Base-by-base conservation (phyloP, 2,329 filamentous ascomycete species). In the Cladosporium sp. region DNA sequence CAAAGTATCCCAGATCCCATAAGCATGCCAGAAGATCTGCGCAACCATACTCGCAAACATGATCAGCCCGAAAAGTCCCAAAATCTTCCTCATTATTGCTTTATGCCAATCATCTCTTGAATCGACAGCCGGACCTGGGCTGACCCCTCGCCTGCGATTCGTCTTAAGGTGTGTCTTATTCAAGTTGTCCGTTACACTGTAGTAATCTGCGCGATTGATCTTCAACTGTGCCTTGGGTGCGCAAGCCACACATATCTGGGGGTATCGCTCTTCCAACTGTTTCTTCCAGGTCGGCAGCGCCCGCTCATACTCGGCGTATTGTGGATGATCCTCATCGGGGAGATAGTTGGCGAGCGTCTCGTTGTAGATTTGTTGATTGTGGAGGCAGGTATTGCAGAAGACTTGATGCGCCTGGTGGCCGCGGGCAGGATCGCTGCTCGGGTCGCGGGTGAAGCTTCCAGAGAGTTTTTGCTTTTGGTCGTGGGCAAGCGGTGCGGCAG, bases 341-440 rank as follows among this genome's bases (percentile, higher is more conserved):
- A 95, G 81, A 72, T 95, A 97, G 59, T 93, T 86, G 3, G 90
- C 87, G 37, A 97, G 78, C 0, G 85, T 85, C 42, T 86, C 82
- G 34, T 86, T 88, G 64, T 92, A 85, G 6, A 97, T 79, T 57
- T 89, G 86, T 71, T 99, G 94, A 71, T 99, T 97, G 71, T 91
- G 90, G 52, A 92, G 76, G 68, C 94, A 99, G 56, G 82, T 88
- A 48, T 82, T 75, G 79, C 94, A 99, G 71, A 87, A 87, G 58
- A 82, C 73, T 76, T 61, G 62, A 69, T 64, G 65, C 39, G 37
- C 17, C 45, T 57, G 44, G 52, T 53, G 50, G 36, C 50, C 50
- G 20, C 50, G 50, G 17, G 37, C 25, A 19, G 44, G 47, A 39
- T 47, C 47, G 32, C 24, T 20, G 20, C 48, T 28, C 3, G 56